Evolutionary conservation across 139 green algal genomes (phyloP).

Genomic region (Ostreobium quekettii): DNA sequence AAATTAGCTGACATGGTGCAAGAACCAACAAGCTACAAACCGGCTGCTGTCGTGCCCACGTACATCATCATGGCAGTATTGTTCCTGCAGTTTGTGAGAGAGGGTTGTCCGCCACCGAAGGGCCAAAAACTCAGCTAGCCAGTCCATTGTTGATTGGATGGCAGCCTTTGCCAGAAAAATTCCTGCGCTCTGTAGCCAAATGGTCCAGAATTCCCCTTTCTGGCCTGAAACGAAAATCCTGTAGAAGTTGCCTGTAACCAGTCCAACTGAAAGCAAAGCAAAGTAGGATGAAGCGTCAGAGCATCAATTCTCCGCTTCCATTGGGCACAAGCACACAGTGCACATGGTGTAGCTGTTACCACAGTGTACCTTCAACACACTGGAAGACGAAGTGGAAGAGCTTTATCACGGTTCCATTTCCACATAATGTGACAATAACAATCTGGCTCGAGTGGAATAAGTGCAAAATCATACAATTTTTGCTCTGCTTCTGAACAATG

Average conservation of each 20-base stretch:
- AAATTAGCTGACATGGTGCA: no score
- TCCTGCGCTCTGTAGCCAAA: not conserved
- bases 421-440: no score
- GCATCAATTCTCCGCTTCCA: not conserved
- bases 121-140: slow-evolving; percentile 3
- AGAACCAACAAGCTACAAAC: no score
- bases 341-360: not conserved
- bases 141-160: not conserved
- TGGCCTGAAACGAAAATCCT: slow-evolving; percentile 3
- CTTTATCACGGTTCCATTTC: no score
- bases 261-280: slow-evolving; percentile 9
- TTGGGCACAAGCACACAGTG: not conserved
- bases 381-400: no score
- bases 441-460: no score
- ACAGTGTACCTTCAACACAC: not conserved
- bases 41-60: no score
- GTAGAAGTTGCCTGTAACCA: slow-evolving; percentile 18
- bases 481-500: no score
- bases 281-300: not conserved
- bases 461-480: no score
- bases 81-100: not conserved
- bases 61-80: slow-evolving; percentile 7
- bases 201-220: not conserved
- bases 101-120: slow-evolving; percentile 5
- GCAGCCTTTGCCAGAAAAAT: not conserved